Base-by-base conservation (phyloP, 805 yeast genomes). In the Starmerella khaoyaiensis region DNA sequence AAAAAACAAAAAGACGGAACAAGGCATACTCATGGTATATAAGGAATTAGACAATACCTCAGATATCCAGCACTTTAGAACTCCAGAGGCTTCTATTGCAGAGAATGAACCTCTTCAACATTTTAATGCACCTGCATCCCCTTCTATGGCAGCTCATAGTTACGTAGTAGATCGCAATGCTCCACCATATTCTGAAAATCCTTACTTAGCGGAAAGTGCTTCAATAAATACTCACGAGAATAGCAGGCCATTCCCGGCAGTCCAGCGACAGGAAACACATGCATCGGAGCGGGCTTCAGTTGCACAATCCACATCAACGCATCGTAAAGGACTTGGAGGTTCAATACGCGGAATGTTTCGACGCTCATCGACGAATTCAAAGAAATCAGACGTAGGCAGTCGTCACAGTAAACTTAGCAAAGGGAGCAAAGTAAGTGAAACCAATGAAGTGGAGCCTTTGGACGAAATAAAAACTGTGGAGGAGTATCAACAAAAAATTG, bases 401-500 rank as follows among this genome's bases (percentile, higher is more conserved):
- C 14, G 20, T 9, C 8, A 31, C 6, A 18, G 17, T 19, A 17
- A 35, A 5, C 9, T 6, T 12, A n/a, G 6, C 32, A 21, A 19
- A 22, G 23, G 25, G 10, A 14, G 14, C 18, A 21, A 26, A 11
- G 31, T 16, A 8, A 12, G 12, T 7, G 39, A 21, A 11, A 4
- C 4, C 16, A 20, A 20, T 10, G 27, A 25, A 15, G n/a, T 19
- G 9, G 29, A 33, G 11, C 14, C 12, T 16, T 34, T 31, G 9
- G 20, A 22, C 8, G 33, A 34, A 4, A 29, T 35, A 15, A 31
- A 28, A 12, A 21, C 34, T 4, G 33, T 36, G 4, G 51, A 40
- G 28, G 42, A 40, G 15, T n/a, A 27, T 5, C 37, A 16, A 12
- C 27, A 29, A 15, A 18, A 21, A 25, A 21, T 19, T 20, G 47